Base-by-base conservation (phyloP, 352 stramenopile species). In the Phytopythium montanum region DNA sequence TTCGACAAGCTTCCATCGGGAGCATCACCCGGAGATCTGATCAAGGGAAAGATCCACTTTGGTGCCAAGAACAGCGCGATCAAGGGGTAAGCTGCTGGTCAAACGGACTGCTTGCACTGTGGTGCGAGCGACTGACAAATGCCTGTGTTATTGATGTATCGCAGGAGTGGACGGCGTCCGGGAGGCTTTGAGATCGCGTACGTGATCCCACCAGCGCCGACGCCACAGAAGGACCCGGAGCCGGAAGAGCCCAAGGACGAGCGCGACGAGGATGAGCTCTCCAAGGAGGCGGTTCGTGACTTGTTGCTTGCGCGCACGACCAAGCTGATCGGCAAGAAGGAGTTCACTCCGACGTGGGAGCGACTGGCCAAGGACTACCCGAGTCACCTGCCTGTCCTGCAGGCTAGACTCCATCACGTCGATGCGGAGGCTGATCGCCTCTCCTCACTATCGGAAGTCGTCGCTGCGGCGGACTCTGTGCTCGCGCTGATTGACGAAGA, bases 131-230 rank as follows among this genome's bases (percentile, higher is more conserved):
- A 9, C 41, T 53, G 50, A 44, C 16, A 8, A 19, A 39, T 25
- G 36, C 65, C 36, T 23, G 31, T 28, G 13, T 61, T 44, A 2
- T 65, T 49, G 12, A 29, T 59, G 8, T n/a, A 42, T 50, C 56
- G 55, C 38, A 84, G 74, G 38, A 79, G 68, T 29, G 77, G 79
- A 8, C 70, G 78, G 59, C 79, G 76, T 54, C 83, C 85, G 0
- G 69, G 72, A n/a, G 85, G 85, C 33, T 93, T 92, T 52, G 62
- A 76, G 19, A 76, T 95, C 59, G 67, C 74, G 53, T 95, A 93
- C 48, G 74, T 89, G n/a, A 81, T 95, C 23, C 79, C 85, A 5
- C 68, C 80, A 3, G 76, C 79, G 12, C 73, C 76, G 4, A 80
- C 68, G 2, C 68, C 78, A 0, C 64, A 64, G 25, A 92, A 93